phyloP scores from a whole-genome alignment of 768 basidiomycete species.

The Agrocybe chaxingu region DNA sequence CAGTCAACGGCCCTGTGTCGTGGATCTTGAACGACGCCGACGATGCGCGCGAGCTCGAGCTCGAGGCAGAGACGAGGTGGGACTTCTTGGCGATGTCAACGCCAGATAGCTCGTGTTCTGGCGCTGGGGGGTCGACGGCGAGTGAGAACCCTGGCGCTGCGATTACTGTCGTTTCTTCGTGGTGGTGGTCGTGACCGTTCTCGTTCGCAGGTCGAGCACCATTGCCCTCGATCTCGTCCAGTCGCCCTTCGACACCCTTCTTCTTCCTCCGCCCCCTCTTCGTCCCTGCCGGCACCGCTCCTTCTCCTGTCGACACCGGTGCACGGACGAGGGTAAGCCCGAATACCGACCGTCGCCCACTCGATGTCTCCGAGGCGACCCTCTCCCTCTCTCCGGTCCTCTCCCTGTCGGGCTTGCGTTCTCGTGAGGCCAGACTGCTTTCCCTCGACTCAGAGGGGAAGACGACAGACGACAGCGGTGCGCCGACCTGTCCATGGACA shows the following conservation, averaged over 20 bases:
- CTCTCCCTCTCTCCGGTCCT: not conserved
- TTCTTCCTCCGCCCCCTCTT: slow-evolving; percentile 17
- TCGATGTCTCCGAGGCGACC: slow-evolving; percentile 8
- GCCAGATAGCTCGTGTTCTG: not conserved
- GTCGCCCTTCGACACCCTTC: slow-evolving; percentile 1
- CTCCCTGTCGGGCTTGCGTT: slow-evolving; percentile 3
- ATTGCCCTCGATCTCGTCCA: not conserved
- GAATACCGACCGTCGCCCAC: slow-evolving; percentile 24
- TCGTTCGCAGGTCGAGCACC: not conserved
- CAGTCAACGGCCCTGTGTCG: slow-evolving; percentile 20
- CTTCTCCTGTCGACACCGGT: too few relatives aligned
- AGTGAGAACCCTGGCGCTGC: too few relatives aligned
- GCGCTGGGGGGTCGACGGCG: not conserved
- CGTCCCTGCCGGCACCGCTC: not conserved
- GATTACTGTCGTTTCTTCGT: not conserved
- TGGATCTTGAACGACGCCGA: slow-evolving; percentile 15
- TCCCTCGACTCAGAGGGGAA: slow-evolving; percentile 9
- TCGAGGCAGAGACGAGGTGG: not conserved
- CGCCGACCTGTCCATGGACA: slow-evolving; percentile 15
- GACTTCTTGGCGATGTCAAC: too few relatives aligned
- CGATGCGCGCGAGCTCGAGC: slow-evolving; percentile 4
- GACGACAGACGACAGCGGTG: slow-evolving; percentile 11
- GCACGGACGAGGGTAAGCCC: slow-evolving; percentile 15
- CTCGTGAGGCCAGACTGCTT: slow-evolving; percentile 5
- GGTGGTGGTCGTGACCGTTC: not conserved